Percentiles rank a stretch among this genome's conserved stretches.
phyloP scores from a whole-genome alignment of 345 rosid genomes.

The Hypericum perforatum region DNA sequence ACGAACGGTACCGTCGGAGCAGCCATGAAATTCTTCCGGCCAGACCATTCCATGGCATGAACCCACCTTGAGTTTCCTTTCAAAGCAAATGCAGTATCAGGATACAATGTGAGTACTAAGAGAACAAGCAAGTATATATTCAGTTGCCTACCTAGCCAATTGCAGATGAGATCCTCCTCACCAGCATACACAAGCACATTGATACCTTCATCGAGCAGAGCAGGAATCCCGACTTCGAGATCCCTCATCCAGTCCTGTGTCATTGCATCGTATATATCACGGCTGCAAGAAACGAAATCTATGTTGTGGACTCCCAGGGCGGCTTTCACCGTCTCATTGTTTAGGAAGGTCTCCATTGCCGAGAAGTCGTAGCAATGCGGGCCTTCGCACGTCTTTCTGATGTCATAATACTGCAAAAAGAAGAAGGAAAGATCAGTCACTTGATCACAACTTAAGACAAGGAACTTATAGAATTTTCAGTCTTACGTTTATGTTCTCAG shows the following conservation, averaged over 20 bases:
- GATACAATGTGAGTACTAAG: too few relatives aligned
- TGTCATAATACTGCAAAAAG: conserved; percentile 59
- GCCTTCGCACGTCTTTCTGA: conserved; percentile 62
- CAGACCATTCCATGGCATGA: conserved; percentile 66
- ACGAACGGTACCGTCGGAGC: conserved; percentile 41
- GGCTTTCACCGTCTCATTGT: conserved; percentile 35
- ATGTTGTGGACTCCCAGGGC: conserved; percentile 65
- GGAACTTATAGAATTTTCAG: not conserved
- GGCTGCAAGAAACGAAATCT: conserved; percentile 65
- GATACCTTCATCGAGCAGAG: conserved; percentile 63
- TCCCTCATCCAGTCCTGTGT: conserved; percentile 64
- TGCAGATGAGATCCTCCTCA: conserved; percentile 79
- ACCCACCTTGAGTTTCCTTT: conserved; percentile 39
- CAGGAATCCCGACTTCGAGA: conserved; percentile 58
- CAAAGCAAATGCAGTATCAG: too few relatives aligned
- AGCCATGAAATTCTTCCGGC: conserved; percentile 41
- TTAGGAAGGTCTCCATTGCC: conserved; percentile 48
- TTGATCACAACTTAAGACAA: not conserved
- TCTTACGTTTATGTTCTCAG: conserved; percentile 46
- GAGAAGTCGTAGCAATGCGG: conserved; percentile 71
- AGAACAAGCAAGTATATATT: too few relatives aligned
- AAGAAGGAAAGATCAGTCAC: not conserved
- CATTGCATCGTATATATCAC: conserved; percentile 40
- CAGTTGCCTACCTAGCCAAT: conserved; percentile 44
- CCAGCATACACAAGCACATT: conserved; percentile 67